Percentiles rank a stretch among this genome's conserved stretches.
These are phyloP conservation scores for Cercospora brassicicola DNA, from an alignment of 2,329 filamentous ascomycete genomes.

Conservation along the genomic window DNA sequence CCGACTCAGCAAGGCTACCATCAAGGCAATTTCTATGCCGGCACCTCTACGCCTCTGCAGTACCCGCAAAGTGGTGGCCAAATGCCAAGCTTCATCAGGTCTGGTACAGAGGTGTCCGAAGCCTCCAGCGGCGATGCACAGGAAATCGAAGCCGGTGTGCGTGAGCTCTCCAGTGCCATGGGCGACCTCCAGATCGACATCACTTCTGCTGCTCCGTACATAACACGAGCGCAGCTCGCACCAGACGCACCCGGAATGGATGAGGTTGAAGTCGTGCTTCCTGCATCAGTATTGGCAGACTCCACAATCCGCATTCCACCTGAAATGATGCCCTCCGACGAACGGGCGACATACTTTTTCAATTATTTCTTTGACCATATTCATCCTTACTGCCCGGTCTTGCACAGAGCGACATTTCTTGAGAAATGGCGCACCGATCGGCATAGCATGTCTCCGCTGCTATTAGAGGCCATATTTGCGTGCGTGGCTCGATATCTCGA, in stretches of 20 bases:
- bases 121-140: slow-evolving; percentile 37
- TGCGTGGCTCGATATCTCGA: slow-evolving; percentile 82
- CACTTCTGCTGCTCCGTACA: slow-evolving; percentile 82
- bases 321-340: slow-evolving; percentile 87
- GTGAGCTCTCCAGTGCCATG: slow-evolving; percentile 59
- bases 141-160: slow-evolving; percentile 37
- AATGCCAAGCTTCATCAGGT: slow-evolving; percentile 25
- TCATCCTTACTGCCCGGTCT: slow-evolving; percentile 87
- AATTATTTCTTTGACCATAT: slow-evolving; percentile 87
- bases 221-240: slow-evolving; percentile 63
- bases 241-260: slow-evolving; percentile 65
- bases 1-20: slow-evolving; percentile 18
- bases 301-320: slow-evolving; percentile 83
- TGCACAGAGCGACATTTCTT: slow-evolving; percentile 80
- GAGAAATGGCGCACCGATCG: slow-evolving; percentile 84
- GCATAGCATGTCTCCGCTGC: slow-evolving; percentile 80
- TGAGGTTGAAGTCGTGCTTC: slow-evolving; percentile 70
- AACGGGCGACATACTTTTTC: slow-evolving; percentile 79
- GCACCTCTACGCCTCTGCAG: slow-evolving; percentile 13
- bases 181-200: slow-evolving; percentile 86
- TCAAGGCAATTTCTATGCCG: slow-evolving; percentile 22
- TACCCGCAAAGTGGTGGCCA: slow-evolving; percentile 24
- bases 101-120: slow-evolving; percentile 31
- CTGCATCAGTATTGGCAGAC: slow-evolving; percentile 68
- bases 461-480: slow-evolving; percentile 88